These are phyloP conservation scores for Pichia eremophila DNA, from an alignment of 805 yeast species.

Conservation along the genomic window DNA sequence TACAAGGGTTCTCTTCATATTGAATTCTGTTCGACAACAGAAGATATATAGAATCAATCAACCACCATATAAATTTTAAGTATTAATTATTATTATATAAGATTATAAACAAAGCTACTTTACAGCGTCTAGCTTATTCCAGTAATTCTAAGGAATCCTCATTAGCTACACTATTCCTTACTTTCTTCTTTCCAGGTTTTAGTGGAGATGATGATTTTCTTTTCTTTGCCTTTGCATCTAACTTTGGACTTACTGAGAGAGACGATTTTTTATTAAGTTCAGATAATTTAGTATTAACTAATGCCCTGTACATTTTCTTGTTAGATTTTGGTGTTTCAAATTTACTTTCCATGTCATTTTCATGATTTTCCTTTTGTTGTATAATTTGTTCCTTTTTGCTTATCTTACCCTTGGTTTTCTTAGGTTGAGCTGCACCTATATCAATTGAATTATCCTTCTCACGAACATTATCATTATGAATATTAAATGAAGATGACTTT, in stretches of 20 bases:
- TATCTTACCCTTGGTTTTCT: neutral
- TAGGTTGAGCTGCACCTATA: neutral
- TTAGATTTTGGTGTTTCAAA: neutral
- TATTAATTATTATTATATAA: too few relatives aligned
- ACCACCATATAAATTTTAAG: too few relatives aligned
- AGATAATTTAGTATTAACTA: conserved; percentile 5
- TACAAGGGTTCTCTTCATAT: too few relatives aligned
- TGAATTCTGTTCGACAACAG: too few relatives aligned
- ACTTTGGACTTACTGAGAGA: neutral
- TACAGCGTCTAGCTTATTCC: neutral
- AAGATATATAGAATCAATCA: too few relatives aligned
- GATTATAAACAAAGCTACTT: too few relatives aligned
- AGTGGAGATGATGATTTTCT: conserved; percentile 11
- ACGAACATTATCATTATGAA: neutral
- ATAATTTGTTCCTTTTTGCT: neutral
- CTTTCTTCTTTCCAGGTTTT: conserved; percentile 7
- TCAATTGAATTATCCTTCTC: conserved; percentile 4
- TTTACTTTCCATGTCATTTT: conserved; percentile 1
- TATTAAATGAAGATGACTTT: conserved; percentile 1
- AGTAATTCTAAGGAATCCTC: conserved; percentile 4
- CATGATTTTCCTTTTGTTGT: conserved; percentile 1
- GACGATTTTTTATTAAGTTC: conserved; percentile 6
- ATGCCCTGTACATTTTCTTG: conserved; percentile 2
- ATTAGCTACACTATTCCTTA: conserved; percentile 8
- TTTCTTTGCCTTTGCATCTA: conserved; percentile 4